Evolutionary conservation across 495 filamentous ascomycete species (phyloP), one percentile per base, ranked within the genome.

Genomic region (Xylaria grammica): DNA sequence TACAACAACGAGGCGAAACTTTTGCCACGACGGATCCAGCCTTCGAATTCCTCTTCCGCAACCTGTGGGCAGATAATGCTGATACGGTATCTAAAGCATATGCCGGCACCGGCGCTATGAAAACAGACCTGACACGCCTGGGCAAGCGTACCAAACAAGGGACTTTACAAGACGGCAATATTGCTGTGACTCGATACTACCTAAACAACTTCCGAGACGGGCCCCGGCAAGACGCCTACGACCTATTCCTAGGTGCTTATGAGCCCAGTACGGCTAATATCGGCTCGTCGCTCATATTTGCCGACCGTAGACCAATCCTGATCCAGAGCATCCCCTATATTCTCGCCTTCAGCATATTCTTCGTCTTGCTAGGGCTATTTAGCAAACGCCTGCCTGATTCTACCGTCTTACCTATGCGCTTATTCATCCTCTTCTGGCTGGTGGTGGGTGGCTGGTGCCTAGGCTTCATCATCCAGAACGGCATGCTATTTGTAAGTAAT

Each of bases 21-120:
- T 85, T 86, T 65, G 85, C 87, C 15, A 84, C 86, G 48, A 87
- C 89, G 67, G 93, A 96, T 66, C 74, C 82, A 10, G 85, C 81
- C 5, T 98, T 99, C 72, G 93, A 95, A 72, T 78, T 88, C 68
- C 75, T 97, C 34, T 99, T 97, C 85, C 90, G 94, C 20, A 97
- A 97, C 72, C 82, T 97, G 34, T 99, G 95, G 95, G 95, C 95
- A 36, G 95, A 99, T 77, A 99, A 99, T 74, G 95, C 95, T 26
- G 95, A 99, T 70, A 90, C 92, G 17, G 95, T 99, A 24, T 94
- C 92, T 26, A 90, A 89, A 63, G 86, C 91, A 1, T 99, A 99
- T 73, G 93, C 94, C 10, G 95, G 95, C 45, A 97, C 95, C 5
- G 95, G 95, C 7, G 95, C 95, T 32, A 81, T 97, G 77, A 98